Percentiles rank a stretch among this genome's conserved stretches.
Evolutionary conservation across 179 eudicot species (phyloP).

Genomic region (Pouteria campechiana): DNA sequence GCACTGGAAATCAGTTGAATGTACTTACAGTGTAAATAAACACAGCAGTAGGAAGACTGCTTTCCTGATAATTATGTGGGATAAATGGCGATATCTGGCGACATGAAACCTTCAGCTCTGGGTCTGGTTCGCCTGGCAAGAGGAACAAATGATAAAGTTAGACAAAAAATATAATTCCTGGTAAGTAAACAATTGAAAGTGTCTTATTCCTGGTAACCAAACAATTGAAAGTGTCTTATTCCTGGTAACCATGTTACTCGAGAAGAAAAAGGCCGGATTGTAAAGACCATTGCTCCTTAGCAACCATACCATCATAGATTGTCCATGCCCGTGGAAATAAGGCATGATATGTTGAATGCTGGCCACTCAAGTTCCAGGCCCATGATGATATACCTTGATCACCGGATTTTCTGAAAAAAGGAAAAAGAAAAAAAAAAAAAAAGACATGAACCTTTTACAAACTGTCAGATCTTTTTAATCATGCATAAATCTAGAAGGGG

Average conservation of each 20-base stretch:
- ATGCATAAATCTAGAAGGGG: too few species aligned
- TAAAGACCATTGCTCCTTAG: too few species aligned
- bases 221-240: too few species aligned
- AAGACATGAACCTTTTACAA: too few species aligned
- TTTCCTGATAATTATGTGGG: slow-evolving; percentile 90
- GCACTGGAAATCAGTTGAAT: too few species aligned
- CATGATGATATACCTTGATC: slow-evolving; percentile 91
- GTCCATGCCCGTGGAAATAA: slow-evolving; percentile 98
- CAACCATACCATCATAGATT: slow-evolving; percentile 73
- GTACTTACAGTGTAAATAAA: slow-evolving; percentile 84
- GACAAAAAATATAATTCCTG: too few species aligned
- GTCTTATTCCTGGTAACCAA: too few species aligned
- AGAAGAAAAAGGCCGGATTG: background rate
- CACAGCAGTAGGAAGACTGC: slow-evolving; percentile 94
- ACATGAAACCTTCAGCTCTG: slow-evolving; percentile 91
- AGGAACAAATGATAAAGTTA: too few species aligned
- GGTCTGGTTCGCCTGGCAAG: slow-evolving; percentile 88
- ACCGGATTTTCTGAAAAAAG: slow-evolving; percentile 46
- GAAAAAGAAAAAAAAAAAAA: slow-evolving; percentile 5
- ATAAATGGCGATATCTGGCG: slow-evolving; percentile 97
- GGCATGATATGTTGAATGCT: slow-evolving; percentile 97
- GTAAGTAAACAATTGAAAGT: too few species aligned
- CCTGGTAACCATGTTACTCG: too few species aligned
- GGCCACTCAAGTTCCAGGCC: slow-evolving; percentile 99
- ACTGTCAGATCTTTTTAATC: too few species aligned